These are phyloP conservation scores for Beauveria sp. DNA, from an alignment of 2,329 filamentous ascomycete species.

Conservation along the genomic window DNA sequence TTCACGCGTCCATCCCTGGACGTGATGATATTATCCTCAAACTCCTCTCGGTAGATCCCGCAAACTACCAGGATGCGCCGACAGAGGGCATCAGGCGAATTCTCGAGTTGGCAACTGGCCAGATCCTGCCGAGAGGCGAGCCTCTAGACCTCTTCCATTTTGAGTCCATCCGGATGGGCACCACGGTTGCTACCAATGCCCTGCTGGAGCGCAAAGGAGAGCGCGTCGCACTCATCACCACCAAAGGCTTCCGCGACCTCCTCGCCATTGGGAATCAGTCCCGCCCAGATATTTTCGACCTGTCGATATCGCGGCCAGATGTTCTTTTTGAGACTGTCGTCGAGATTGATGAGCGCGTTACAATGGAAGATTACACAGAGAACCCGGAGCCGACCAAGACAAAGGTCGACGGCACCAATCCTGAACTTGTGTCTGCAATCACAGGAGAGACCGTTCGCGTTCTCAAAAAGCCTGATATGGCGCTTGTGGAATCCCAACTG, in stretches of 20 bases:
- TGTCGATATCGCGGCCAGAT: conserved; percentile 60
- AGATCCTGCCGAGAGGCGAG: conserved; percentile 25
- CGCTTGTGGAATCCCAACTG: conserved; percentile 47
- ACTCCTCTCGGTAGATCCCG: conserved; percentile 62
- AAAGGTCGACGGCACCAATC: conserved; percentile 29
- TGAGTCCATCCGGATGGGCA: conserved; percentile 73
- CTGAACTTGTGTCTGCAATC: conserved; percentile 58
- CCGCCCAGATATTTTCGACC: conserved; percentile 64
- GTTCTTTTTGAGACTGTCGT: conserved; percentile 63
- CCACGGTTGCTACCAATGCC: conserved; percentile 71
- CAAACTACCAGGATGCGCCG: conserved; percentile 66
- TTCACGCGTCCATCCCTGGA: conserved; percentile 58
- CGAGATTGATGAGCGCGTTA: conserved; percentile 69
- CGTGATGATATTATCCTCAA: conserved; percentile 64
- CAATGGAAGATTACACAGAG: conserved; percentile 65
- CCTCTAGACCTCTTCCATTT: conserved; percentile 28
- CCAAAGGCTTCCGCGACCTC: conserved; percentile 65
- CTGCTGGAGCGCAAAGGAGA: conserved; percentile 69
- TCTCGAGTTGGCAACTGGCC: conserved; percentile 25
- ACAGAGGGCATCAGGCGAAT: conserved; percentile 60
- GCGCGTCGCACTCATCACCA: conserved; percentile 61
- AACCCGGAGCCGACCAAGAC: conserved; percentile 51
- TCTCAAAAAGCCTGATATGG: conserved; percentile 49
- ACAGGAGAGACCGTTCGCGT: conserved; percentile 64
- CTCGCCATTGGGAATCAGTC: conserved; percentile 67